A percentile compares a stretch with the other conserved stretches of the same genome.
Conservation (phyloP, 768 basidiomycete genomes). For the Fomitopsis pulvina region DNA sequence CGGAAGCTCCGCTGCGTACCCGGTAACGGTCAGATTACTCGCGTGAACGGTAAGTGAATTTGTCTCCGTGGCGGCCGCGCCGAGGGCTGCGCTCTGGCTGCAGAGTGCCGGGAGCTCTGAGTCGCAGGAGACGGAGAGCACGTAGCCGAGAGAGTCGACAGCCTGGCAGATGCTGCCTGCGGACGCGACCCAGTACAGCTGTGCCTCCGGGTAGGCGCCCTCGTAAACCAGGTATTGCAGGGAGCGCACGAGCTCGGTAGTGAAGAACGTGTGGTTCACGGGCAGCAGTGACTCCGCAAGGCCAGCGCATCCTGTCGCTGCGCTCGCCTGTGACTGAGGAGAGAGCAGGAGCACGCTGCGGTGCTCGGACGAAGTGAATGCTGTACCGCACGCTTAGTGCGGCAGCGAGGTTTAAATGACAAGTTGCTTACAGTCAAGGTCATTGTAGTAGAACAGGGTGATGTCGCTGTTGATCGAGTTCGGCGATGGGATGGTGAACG, state of each 20-base stretch:
- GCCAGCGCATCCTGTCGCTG: slow-evolving; percentile 11
- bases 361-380: slow-evolving; percentile 6
- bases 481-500: slow-evolving; percentile 4
- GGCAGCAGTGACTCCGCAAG: slow-evolving; percentile 19
- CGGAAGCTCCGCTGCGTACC: slow-evolving; percentile 7
- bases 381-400: background rate
- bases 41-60: slow-evolving; percentile 15
- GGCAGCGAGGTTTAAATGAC: background rate
- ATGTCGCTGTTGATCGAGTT: slow-evolving; percentile 11
- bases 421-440: slow-evolving; percentile 16
- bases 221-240: slow-evolving; percentile 19
- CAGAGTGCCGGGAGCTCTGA: slow-evolving; percentile 17
- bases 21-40: slow-evolving; percentile 16
- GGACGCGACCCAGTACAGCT: slow-evolving; percentile 18
- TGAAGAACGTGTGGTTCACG: slow-evolving; percentile 13
- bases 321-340: slow-evolving; percentile 6
- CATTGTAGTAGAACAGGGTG: slow-evolving; percentile 19
- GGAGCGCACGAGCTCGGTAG: slow-evolving; percentile 12
- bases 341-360: slow-evolving; percentile 14
- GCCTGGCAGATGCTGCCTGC: slow-evolving; percentile 12
- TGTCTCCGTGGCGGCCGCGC: slow-evolving; percentile 7
- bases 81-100: slow-evolving; percentile 15
- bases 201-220: slow-evolving; percentile 7
- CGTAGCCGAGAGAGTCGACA: slow-evolving; percentile 15
- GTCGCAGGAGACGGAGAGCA: slow-evolving; percentile 15